Conservation (phyloP, 192 early-diverging fungal genomes). For the Podila verticillata region DNA sequence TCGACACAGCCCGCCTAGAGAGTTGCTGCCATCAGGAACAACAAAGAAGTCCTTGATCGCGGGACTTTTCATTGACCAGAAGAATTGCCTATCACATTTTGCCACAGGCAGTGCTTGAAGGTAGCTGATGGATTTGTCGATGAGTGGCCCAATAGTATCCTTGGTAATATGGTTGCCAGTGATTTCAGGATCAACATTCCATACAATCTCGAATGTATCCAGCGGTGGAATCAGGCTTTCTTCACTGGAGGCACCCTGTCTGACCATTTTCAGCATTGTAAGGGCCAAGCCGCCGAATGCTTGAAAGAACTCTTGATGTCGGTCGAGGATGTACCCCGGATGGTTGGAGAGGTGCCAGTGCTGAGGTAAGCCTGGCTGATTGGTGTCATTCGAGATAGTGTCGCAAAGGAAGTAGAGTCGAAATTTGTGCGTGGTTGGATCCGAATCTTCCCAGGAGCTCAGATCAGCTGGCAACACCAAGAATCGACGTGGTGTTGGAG, state of each 20-base stretch:
- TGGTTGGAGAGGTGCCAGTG: neutral
- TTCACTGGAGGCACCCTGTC: neutral
- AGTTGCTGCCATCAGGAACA: neutral
- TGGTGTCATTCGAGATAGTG: too few relatives aligned
- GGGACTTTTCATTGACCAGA: neutral
- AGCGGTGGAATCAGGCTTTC: neutral
- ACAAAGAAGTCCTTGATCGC: neutral
- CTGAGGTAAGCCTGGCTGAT: neutral
- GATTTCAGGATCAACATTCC: neutral
- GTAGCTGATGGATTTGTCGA: neutral
- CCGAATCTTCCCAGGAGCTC: neutral
- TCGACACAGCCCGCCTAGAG: neutral
- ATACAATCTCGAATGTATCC: neutral
- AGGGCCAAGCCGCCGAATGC: neutral
- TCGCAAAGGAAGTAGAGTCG: conserved; percentile 2
- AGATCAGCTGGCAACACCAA: neutral
- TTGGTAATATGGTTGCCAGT: neutral
- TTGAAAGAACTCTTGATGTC: neutral
- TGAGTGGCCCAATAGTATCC: neutral
- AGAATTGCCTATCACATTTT: neutral
- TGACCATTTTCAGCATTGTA: neutral
- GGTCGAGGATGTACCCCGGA: neutral
- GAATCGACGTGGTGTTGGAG: neutral
- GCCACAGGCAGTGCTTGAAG: neutral
- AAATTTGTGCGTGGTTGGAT: neutral